Evolutionary conservation across 2,329 filamentous ascomycete genomes (phyloP).

Genomic region (Nakataea oryzae): DNA sequence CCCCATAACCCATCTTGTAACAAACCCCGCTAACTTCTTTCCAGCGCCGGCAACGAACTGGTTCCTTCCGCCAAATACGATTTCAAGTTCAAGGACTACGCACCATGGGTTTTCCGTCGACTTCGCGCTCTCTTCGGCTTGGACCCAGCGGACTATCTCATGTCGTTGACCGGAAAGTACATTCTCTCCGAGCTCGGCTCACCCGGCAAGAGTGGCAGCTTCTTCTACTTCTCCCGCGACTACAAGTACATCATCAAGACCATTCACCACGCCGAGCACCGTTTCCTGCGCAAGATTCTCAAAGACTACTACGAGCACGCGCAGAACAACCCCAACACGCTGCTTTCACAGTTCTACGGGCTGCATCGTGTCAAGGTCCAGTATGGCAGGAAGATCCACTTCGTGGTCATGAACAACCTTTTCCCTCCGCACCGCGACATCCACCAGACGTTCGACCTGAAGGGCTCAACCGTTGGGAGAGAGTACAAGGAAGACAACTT

Average conservation of each 20-base stretch:
- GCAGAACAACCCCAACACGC: constrained; percentile 84
- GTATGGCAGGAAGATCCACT: constrained; percentile 96
- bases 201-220: constrained; percentile 95
- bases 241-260: constrained; percentile 99
- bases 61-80: constrained; percentile 98
- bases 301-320: constrained; percentile 94
- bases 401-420: constrained; percentile 99
- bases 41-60: constrained; percentile 85
- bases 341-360: constrained; percentile 96
- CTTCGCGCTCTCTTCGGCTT: constrained; percentile 79
- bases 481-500: constrained; percentile 85
- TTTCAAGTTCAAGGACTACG: constrained; percentile 99
- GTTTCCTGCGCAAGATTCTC: constrained; percentile 72
- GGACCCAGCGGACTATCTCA: constrained; percentile 94
- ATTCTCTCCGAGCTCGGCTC: constrained; percentile 95
- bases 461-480: constrained; percentile 89
- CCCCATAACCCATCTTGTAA: neutral
- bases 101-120: constrained; percentile 97
- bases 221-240: constrained; percentile 98
- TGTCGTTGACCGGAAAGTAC: constrained; percentile 97
- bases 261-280: constrained; percentile 91
- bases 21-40: constrained; percentile 20
- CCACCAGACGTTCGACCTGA: constrained; percentile 92
- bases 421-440: constrained; percentile 97
- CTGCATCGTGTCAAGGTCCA: constrained; percentile 96